A percentile compares a stretch with the other conserved stretches of the same genome.
These are phyloP conservation scores for Magnaporthales sp. DNA, from an alignment of 2,329 filamentous ascomycete species.

Conservation along the genomic window DNA sequence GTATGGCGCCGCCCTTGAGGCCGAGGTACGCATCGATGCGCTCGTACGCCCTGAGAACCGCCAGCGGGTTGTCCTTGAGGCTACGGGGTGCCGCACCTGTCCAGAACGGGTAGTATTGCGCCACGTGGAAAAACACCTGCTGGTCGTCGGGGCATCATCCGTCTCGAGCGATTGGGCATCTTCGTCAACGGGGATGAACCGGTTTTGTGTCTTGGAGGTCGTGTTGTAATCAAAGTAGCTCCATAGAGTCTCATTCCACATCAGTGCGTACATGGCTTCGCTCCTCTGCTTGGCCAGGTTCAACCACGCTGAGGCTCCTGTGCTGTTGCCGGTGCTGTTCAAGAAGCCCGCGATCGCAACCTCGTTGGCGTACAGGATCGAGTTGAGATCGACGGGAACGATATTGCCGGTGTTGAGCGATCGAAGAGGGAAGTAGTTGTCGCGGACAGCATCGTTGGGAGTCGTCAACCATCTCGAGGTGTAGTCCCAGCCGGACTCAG, in stretches of 20 bases:
- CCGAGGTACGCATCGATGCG: constrained; percentile 46
- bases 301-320: constrained; percentile 39
- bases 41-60: constrained; percentile 43
- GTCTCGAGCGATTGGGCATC: constrained; percentile 33
- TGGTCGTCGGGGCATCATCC: constrained; percentile 40
- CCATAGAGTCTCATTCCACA: constrained; percentile 56
- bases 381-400: constrained; percentile 59
- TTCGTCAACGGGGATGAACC: constrained; percentile 41
- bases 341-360: constrained; percentile 48
- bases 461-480: constrained; percentile 47
- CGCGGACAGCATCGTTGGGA: constrained; percentile 47
- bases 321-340: constrained; percentile 38
- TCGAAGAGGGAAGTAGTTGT: constrained; percentile 57
- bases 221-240: constrained; percentile 64
- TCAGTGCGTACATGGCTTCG: constrained; percentile 51
- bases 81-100: constrained; percentile 50
- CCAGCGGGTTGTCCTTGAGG: constrained; percentile 49
- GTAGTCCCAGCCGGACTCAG: constrained; percentile 61
- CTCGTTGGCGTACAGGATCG: constrained; percentile 60
- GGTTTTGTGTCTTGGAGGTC: constrained; percentile 45
- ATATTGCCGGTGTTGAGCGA: constrained; percentile 50
- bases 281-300: constrained; percentile 42
- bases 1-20: constrained; percentile 44
- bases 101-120: constrained; percentile 63
- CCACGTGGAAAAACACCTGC: constrained; percentile 48